Base-by-base conservation (phyloP, 257 asterid species). In the Oldenlandia corymbosa region DNA sequence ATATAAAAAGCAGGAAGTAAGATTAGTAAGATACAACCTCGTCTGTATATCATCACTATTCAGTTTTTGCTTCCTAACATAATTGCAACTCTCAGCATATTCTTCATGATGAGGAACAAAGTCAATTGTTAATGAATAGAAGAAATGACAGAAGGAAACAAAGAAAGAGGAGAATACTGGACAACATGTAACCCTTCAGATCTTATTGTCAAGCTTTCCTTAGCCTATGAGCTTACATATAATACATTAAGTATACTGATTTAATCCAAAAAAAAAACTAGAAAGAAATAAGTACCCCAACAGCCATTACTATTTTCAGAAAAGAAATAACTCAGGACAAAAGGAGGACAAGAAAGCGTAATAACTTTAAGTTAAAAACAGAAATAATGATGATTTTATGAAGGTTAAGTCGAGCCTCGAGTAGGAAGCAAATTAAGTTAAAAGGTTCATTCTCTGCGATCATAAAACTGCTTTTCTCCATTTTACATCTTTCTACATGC, bases 21-120 rank as follows among this genome's bases (percentile, higher is more conserved):
- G 12, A 24, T 10, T 17, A 43, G 28, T 45, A 45, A 61, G 26
- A 46, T 42, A 26, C 43, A 21, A 17, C 20, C 2, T 56, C 61
- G 85, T 91, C 65, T 89, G 90, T 74, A 84, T 94, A 80, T 68
- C n/a, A n/a, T n/a, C n/a, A n/a, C n/a, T n/a, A n/a, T n/a, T n/a
- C 85, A 94, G 73, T 81, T 84, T 73, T 86, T 76, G 76, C 90
- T 88, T 27, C 89, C 43, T 17, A 60, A n/a, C 0, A 45, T 18
- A 61, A n/a, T 32, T 10, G 53, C 66, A 61, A 28, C 26, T 17
- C 27, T 17, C 10, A 9, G 27, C 24, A 43, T 28, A 61, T 28
- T n/a, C 28, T 24, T 39, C 53, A 4, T 30, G 9, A 57, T 18
- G 12, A 61, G 27, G 10, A 1, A 2, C 14, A 26, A 18, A 16